A percentile compares a stretch with the other conserved stretches of the same genome.
Evolutionary conservation across 192 early-diverging fungal species (phyloP).

Genomic region (Backusella circina): DNA sequence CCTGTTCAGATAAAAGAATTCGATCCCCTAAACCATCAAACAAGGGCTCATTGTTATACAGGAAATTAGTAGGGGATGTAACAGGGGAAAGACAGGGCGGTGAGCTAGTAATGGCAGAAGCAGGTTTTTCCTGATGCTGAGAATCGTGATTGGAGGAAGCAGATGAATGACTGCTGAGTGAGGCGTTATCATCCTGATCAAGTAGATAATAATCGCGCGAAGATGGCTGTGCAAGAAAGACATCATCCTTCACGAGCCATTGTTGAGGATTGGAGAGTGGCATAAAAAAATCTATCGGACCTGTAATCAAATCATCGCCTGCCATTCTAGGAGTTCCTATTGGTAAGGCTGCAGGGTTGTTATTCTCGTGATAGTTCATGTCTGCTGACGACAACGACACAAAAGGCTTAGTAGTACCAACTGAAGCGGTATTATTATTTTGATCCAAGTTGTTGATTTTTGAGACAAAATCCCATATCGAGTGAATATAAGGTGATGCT

Average conservation of each 20-base stretch:
- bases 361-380: constrained; percentile 7
- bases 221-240: constrained; percentile 14
- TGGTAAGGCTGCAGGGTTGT: constrained; percentile 15
- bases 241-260: constrained; percentile 15
- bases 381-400: constrained; percentile 1
- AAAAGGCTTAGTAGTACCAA: constrained; percentile 7
- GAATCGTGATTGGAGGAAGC: constrained; percentile 7
- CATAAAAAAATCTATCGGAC: constrained; percentile 11
- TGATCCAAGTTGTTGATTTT: not conserved
- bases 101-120: not conserved
- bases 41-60: constrained; percentile 13
- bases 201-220: not conserved
- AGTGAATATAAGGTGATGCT: not conserved
- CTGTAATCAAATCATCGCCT: constrained; percentile 13
- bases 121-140: constrained; percentile 1
- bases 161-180: constrained; percentile 14
- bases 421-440: not conserved
- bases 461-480: constrained; percentile 2
- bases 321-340: constrained; percentile 18
- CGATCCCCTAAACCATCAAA: constrained; percentile 11
- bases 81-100: constrained; percentile 14
- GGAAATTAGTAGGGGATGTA: constrained; percentile 8
- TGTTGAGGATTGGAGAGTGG: not conserved
- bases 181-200: constrained; percentile 13
- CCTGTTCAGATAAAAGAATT: not conserved